Evolutionary conservation across 2,329 filamentous ascomycete genomes (phyloP), one percentile per base, ranked within the genome.

Genomic region (Gyromitra esculenta): DNA sequence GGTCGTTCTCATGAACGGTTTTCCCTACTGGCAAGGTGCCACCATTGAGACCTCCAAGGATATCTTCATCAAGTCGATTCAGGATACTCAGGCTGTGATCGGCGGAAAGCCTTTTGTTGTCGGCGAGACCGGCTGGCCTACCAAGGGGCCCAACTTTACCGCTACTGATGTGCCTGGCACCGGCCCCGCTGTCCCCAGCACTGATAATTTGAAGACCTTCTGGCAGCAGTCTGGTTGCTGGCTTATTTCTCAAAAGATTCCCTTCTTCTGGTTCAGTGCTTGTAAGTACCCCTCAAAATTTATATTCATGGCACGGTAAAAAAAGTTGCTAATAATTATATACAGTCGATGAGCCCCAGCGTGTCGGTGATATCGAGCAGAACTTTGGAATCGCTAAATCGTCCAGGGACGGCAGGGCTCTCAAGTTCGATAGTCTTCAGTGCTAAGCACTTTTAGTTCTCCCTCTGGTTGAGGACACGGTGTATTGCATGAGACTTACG

Each of bases 41-140:
- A 56, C 67, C 5, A 78, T 80, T 45, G 69, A 73, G 31, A 25
- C 31, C 5, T 54, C 69, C 15, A 70, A 69, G 1, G 54, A 21
- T 6, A 57, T 69, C 56, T 71, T 80, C 65, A 50, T 75, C 43
- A 52, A 67, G 35, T 70, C 78, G n/a, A 72, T 80, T 62, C 37
- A 48, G 7, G 80, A 81, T 66, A 77, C 81, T 35, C 81, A 83
- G 65, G 85, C 82, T 48, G 87, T 86, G 60, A 85, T 86, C 79
- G 82, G 82, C 37, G 85, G 84, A 80, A 88, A 88, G 84, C 86
- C 85, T 77, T 85, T 90, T 80, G 89, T 89, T 87, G 85, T 90
- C 60, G 89, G 88, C 21, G 89, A 91, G 86, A 90, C 88, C 11
- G 89, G 90, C 81, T 91, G 89, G 89, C 90, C 90, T 65, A 84